Conservation (phyloP, 2,329 filamentous ascomycete genomes). For the Penicillium decumbens region DNA sequence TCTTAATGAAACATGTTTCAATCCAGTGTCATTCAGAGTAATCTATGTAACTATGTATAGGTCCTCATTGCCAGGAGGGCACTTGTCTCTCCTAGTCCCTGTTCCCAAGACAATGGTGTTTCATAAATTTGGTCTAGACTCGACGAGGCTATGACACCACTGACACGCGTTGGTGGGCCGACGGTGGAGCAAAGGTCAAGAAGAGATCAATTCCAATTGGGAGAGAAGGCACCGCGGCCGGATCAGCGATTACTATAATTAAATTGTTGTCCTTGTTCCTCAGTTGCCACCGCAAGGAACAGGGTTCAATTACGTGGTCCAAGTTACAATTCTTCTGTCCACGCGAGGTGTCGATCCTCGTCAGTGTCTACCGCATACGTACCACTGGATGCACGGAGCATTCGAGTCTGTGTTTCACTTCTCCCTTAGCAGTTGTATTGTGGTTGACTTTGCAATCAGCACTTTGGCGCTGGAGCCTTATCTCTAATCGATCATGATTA, state of each 20-base stretch:
- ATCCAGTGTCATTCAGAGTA: neutral
- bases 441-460: neutral
- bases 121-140: slow-evolving; percentile 1
- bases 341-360: neutral
- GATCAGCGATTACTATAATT: slow-evolving; percentile 1
- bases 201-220: slow-evolving; percentile 14
- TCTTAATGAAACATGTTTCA: neutral
- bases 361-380: neutral
- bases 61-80: neutral
- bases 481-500: neutral
- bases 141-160: slow-evolving; percentile 26
- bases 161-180: slow-evolving; percentile 37
- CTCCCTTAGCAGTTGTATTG: slow-evolving; percentile 3
- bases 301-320: slow-evolving; percentile 1
- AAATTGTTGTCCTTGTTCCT: neutral
- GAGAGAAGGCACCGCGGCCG: slow-evolving; percentile 10
- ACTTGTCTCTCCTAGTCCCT: neutral
- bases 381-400: neutral
- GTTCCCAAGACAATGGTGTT: neutral
- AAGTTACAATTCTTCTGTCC: neutral
- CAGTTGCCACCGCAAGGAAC: slow-evolving; percentile 12
- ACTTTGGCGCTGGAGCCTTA: neutral
- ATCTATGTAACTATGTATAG: neutral
- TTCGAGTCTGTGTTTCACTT: slow-evolving; percentile 13
- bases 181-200: slow-evolving; percentile 10